Evolutionary conservation across 352 stramenopile genomes (phyloP).

Genomic region (Hyaloperonospora brassicae): DNA sequence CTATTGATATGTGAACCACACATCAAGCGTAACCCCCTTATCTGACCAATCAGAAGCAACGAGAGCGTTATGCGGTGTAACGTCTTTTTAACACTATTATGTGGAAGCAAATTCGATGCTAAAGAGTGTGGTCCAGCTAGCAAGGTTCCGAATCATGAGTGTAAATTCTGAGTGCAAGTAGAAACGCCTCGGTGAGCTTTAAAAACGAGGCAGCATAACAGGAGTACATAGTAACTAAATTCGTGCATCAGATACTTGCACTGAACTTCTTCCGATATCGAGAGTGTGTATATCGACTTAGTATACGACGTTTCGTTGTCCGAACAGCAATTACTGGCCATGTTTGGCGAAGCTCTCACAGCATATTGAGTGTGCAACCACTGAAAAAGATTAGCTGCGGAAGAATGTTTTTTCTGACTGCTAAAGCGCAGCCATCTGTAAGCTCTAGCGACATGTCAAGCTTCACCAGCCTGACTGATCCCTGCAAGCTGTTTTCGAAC

Average conservation of each 20-base stretch:
- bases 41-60: no score
- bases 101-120: no score
- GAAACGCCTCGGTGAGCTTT: slow-evolving; percentile 35
- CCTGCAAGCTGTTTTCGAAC: slow-evolving; percentile 50
- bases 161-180: slow-evolving; percentile 24
- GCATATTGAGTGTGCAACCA: no score
- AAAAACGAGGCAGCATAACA: slow-evolving; percentile 66
- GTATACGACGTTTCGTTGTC: slow-evolving; percentile 66
- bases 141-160: no score
- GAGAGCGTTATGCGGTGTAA: no score
- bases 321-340: slow-evolving; percentile 26
- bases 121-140: no score
- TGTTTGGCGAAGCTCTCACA: no score
- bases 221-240: slow-evolving; percentile 34
- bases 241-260: slow-evolving; percentile 30
- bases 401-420: slow-evolving; percentile 56
- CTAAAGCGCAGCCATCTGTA: slow-evolving; percentile 31
- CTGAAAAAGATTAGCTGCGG: slow-evolving; percentile 57
- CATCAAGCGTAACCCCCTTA: no score
- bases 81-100: no score
- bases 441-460: slow-evolving; percentile 40
- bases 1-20: no score
- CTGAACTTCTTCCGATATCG: slow-evolving; percentile 54
- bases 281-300: slow-evolving; percentile 77
- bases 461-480: slow-evolving; percentile 43